Percentiles rank a stretch among this genome's conserved stretches.
Evolutionary conservation across 345 rosid species (phyloP).

Genomic region (Erodium maritimum): DNA sequence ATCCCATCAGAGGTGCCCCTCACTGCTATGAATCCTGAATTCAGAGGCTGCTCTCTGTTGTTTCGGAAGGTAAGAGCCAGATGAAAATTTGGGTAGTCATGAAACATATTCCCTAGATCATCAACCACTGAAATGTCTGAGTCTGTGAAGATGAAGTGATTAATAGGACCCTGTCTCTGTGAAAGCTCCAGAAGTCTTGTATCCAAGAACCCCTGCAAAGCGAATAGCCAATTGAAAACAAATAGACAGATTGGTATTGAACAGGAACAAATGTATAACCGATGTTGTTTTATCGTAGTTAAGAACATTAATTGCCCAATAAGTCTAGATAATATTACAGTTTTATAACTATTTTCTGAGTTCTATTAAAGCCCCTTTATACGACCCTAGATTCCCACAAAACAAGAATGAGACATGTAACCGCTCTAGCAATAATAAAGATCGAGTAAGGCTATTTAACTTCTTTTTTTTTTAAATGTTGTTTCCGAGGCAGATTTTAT

Average conservation of each 20-base stretch:
- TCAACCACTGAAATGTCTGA: constrained; percentile 77
- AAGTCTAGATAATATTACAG: too few species aligned
- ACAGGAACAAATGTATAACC: too few species aligned
- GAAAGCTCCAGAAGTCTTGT: constrained; percentile 38
- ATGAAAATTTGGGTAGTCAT: constrained; percentile 45
- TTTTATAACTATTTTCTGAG: too few species aligned
- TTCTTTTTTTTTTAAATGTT: too few species aligned
- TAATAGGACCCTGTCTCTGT: constrained; percentile 14
- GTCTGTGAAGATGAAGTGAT: constrained; percentile 76
- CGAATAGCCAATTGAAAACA: constrained; percentile 6
- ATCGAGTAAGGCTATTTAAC: too few species aligned
- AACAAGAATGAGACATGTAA: too few species aligned
- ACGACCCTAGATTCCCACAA: too few species aligned
- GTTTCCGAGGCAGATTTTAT: too few species aligned
- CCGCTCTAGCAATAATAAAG: too few species aligned
- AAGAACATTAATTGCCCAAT: too few species aligned
- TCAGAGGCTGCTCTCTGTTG: constrained; percentile 87
- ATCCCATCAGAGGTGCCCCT: constrained; percentile 76
- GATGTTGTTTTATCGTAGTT: too few species aligned
- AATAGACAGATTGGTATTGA: neutral
- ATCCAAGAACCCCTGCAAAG: constrained; percentile 53
- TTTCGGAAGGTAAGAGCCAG: constrained; percentile 86
- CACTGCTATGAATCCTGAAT: constrained; percentile 89
- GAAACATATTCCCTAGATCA: constrained; percentile 53
- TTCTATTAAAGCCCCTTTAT: too few species aligned